Percentiles rank a stretch among this genome's conserved stretches.
Evolutionary conservation across 306 rosid genomes (phyloP).

Genomic region (Cicer bijugum): DNA sequence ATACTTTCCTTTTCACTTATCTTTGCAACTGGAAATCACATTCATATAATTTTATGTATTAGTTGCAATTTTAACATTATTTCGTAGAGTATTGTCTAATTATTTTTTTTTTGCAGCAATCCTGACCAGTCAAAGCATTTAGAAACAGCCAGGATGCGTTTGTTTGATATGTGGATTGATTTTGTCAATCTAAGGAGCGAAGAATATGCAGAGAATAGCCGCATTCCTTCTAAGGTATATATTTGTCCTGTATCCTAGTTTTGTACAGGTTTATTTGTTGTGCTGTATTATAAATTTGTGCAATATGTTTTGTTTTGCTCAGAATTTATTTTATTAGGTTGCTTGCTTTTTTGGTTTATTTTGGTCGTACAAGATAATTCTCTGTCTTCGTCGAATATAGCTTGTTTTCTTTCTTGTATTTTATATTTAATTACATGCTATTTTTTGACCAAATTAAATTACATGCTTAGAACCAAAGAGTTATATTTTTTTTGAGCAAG

Average conservation of each 20-base stretch:
- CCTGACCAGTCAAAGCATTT: constrained; percentile 98
- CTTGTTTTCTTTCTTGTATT: constrained; percentile 20
- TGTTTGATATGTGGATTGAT: constrained; percentile 86
- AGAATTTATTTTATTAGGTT: background rate
- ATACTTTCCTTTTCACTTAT: background rate
- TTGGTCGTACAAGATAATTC: constrained; percentile 14
- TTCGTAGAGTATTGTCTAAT: background rate
- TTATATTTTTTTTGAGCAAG: background rate
- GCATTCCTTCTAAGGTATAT: constrained; percentile 81
- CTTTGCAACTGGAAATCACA: background rate
- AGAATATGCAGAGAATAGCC: constrained; percentile 86
- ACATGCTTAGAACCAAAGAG: background rate
- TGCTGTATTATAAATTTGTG: background rate
- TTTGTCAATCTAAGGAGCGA: constrained; percentile 90
- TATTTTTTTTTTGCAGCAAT: constrained; percentile 61
- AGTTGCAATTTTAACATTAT: constrained; percentile 1
- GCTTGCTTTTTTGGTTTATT: background rate
- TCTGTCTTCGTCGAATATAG: constrained; percentile 17
- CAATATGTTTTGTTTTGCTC: background rate
- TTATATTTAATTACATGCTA: constrained; percentile 2
- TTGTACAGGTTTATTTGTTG: background rate
- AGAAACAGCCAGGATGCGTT: constrained; percentile 95
- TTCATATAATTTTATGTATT: constrained; percentile 18
- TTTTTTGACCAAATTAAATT: too few relatives aligned
- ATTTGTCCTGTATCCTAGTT: constrained; percentile 8